These are phyloP conservation scores for Debaryomyces sp. DNA, from an alignment of 1,139 yeast genomes.

Conservation along the genomic window DNA sequence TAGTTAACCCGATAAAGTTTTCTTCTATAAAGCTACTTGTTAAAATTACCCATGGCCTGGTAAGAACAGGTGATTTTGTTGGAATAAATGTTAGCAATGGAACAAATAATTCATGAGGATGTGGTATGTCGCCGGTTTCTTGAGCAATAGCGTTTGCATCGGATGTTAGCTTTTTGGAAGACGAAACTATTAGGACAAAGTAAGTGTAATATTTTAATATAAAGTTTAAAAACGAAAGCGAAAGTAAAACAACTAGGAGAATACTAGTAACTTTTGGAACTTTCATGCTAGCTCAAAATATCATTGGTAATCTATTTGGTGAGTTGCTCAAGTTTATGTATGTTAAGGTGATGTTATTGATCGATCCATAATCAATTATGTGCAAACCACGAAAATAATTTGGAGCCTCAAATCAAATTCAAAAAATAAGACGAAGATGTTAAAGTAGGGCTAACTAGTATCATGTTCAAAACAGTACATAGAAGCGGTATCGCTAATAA, in stretches of 20 bases:
- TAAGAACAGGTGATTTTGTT: conserved; percentile 36
- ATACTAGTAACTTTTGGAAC: conserved; percentile 41
- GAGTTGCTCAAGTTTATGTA: background rate
- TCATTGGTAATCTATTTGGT: background rate
- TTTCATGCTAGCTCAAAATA: conserved; percentile 24
- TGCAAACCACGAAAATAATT: conserved; percentile 2
- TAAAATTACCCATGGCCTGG: conserved; percentile 43
- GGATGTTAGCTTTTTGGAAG: conserved; percentile 27
- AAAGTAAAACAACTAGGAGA: conserved; percentile 33
- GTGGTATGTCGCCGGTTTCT: conserved; percentile 42
- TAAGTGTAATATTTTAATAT: conserved; percentile 35
- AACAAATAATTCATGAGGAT: conserved; percentile 45
- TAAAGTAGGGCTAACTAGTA: background rate
- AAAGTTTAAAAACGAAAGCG: conserved; percentile 32
- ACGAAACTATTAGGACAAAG: conserved; percentile 35
- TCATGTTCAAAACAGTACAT: background rate
- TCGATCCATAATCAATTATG: conserved; percentile 1
- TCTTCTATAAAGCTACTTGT: conserved; percentile 41
- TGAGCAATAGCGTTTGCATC: conserved; percentile 30
- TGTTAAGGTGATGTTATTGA: background rate
- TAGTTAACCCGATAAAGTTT: conserved; percentile 29
- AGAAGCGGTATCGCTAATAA: background rate
- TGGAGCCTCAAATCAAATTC: background rate
- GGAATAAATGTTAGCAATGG: conserved; percentile 46
- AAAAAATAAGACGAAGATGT: background rate